These are phyloP conservation scores for Lablab purpureus DNA, from an alignment of 306 rosid genomes.

Conservation along the genomic window DNA sequence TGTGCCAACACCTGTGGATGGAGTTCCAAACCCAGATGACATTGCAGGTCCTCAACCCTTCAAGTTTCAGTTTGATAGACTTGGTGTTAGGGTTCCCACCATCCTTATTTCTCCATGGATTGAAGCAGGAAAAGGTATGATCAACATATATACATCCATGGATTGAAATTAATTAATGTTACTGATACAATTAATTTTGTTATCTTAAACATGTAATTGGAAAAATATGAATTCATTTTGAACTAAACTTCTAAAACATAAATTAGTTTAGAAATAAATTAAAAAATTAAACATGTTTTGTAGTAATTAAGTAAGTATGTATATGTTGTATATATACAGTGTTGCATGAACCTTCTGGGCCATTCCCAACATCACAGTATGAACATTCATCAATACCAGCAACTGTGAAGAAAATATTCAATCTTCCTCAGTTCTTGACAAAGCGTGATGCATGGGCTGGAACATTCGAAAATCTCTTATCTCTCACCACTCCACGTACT, in stretches of 20 bases:
- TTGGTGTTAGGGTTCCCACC: conserved; percentile 47
- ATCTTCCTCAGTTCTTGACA: conserved; percentile 40
- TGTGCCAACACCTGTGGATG: conserved; percentile 40
- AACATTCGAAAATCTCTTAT: conserved; percentile 39
- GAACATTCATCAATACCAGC: conserved; percentile 48
- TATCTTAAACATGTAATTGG: no score
- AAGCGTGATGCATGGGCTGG: conserved; percentile 48
- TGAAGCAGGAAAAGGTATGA: conserved; percentile 64
- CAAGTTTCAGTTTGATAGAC: conserved; percentile 44
- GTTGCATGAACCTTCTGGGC: conserved; percentile 45
- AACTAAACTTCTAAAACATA: background rate
- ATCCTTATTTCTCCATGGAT: conserved; percentile 49
- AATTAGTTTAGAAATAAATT: background rate
- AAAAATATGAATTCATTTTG: background rate
- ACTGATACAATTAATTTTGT: no score
- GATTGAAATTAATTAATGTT: no score
- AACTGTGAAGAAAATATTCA: conserved; percentile 43
- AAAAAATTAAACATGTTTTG: background rate
- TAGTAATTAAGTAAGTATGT: no score
- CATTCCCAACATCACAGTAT: conserved; percentile 45
- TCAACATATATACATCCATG: background rate
- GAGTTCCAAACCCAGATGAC: conserved; percentile 41
- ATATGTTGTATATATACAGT: conserved; percentile 12
- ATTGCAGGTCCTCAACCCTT: conserved; percentile 53
- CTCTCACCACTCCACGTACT: conserved; percentile 21